A percentile compares a stretch with the other conserved stretches of the same genome.
These are phyloP conservation scores for Podospora comata DNA, from an alignment of 495 filamentous ascomycete species.

Conservation along the genomic window DNA sequence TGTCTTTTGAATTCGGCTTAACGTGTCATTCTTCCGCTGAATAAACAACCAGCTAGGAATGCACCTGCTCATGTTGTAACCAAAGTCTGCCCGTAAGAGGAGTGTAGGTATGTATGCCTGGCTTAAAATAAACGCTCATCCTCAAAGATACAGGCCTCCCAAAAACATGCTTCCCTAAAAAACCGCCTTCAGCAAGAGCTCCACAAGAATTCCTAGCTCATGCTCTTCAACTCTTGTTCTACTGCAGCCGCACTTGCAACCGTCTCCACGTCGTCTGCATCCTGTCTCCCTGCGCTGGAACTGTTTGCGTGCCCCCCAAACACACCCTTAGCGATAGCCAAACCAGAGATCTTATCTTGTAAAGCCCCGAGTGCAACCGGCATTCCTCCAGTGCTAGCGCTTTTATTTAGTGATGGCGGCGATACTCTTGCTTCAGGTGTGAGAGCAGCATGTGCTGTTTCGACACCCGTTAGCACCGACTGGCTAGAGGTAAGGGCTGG, in stretches of 20 bases:
- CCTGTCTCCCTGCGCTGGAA: constrained; percentile 16
- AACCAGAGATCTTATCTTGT: constrained; percentile 46
- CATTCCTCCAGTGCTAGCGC: constrained; percentile 41
- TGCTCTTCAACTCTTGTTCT: constrained; percentile 36
- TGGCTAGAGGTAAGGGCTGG: constrained; percentile 36
- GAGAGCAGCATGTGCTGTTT: constrained; percentile 39
- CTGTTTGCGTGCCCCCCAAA: constrained; percentile 23
- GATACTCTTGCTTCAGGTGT: constrained; percentile 33
- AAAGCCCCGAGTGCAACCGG: constrained; percentile 41
- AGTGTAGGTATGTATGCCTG: background rate
- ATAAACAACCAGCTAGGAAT: too few species aligned
- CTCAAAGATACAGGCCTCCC: constrained; percentile 1
- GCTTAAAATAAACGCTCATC: background rate
- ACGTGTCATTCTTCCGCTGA: too few species aligned
- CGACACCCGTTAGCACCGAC: constrained; percentile 43
- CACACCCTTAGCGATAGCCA: constrained; percentile 41
- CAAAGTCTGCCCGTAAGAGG: too few species aligned
- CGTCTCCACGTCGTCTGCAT: constrained; percentile 10
- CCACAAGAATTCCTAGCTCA: constrained; percentile 22
- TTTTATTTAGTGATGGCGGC: constrained; percentile 37
- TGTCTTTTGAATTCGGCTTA: too few species aligned
- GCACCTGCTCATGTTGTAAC: too few species aligned
- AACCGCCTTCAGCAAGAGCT: background rate
- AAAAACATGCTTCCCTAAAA: background rate
- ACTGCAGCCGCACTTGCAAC: constrained; percentile 13